Conservation (phyloP, 345 rosid genomes). For the Kernera saxatilis region DNA sequence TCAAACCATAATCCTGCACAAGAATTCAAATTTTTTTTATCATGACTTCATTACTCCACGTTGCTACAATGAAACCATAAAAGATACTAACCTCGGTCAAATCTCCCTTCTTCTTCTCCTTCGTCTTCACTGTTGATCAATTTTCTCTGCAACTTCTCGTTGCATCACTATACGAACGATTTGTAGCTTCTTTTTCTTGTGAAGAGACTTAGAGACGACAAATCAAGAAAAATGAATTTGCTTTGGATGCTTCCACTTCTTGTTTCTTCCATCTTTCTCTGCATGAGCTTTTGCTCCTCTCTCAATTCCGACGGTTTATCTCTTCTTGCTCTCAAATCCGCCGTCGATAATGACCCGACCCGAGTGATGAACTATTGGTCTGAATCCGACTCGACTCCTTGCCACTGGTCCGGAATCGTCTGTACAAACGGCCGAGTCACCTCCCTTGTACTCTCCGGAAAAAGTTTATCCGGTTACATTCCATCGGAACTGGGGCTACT, state of each 20-base stretch:
- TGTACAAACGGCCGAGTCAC: conserved; percentile 83
- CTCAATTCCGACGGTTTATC: conserved; percentile 84
- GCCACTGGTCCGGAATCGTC: conserved; percentile 81
- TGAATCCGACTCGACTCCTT: conserved; percentile 68
- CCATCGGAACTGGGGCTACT: conserved; percentile 72
- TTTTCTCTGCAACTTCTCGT: conserved; percentile 27
- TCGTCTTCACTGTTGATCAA: conserved; percentile 11
- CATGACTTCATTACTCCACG: conserved; percentile 21
- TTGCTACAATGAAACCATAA: conserved; percentile 17
- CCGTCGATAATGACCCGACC: conserved; percentile 49
- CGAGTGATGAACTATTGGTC: conserved; percentile 68
- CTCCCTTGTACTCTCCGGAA: conserved; percentile 59
- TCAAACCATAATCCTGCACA: conserved; percentile 4
- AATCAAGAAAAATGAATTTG: conserved; percentile 6
- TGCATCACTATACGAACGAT: conserved; percentile 4
- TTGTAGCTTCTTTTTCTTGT: neutral
- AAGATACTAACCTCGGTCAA: conserved; percentile 10
- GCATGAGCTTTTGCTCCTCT: conserved; percentile 25
- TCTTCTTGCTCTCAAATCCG: conserved; percentile 82
- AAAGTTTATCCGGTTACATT: conserved; percentile 67
- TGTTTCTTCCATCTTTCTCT: conserved; percentile 5
- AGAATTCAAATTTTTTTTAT: conserved; percentile 13
- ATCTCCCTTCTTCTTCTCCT: neutral
- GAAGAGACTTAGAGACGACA: neutral
- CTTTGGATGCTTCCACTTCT: neutral